Base-by-base conservation (phyloP, 1,284 basidiomycete species). In the Trichosporon sp. region DNA sequence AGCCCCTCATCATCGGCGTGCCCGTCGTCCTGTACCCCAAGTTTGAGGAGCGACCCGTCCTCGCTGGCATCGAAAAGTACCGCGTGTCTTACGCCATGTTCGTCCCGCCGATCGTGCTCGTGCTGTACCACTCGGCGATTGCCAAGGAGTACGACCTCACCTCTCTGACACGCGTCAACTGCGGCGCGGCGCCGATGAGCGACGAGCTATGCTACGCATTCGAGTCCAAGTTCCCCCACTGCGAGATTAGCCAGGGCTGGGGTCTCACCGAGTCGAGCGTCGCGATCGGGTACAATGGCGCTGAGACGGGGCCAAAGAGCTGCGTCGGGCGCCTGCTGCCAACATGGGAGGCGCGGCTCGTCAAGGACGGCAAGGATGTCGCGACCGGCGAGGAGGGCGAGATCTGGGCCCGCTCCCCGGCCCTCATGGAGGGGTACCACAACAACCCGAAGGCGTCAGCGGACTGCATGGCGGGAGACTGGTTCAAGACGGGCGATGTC, bases 401-500 rank as follows among this genome's bases (percentile, higher is more conserved):
- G 80, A 78, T 96, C 14, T 93, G 92, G 91, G 73, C 93, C 4
- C 86, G 89, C 66, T 92, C 92, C 0, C 90, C 91, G 0, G 89
- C 86, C 1, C 85, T 94, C 67, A 93, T 93, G 91, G 92, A 91
- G 88, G 86, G 86, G 4, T 88, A 88, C 76, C 83, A 85, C 74
- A 90, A 90, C 77, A 92, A 93, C 72, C 83, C 85, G 0, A 81
- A 83, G 21, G 91, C 92, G 8, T 94, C 91, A 0, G 81, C 81
- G 14, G 86, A 89, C 10, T 81, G 89, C 1, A 91, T 94, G 75
- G 92, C 91, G 0, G 81, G 78, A 1, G 88, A 88, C 1, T 95
- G 91, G 91, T 91, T 92, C 86, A 92, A 91, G 86, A 94, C 92
- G 0, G 92, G 92, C 0, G 92, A 94, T 79, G 87, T 93, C 63